Conservation (phyloP, 169 alveolate species). For the Cryptosporidium meleagridis region DNA sequence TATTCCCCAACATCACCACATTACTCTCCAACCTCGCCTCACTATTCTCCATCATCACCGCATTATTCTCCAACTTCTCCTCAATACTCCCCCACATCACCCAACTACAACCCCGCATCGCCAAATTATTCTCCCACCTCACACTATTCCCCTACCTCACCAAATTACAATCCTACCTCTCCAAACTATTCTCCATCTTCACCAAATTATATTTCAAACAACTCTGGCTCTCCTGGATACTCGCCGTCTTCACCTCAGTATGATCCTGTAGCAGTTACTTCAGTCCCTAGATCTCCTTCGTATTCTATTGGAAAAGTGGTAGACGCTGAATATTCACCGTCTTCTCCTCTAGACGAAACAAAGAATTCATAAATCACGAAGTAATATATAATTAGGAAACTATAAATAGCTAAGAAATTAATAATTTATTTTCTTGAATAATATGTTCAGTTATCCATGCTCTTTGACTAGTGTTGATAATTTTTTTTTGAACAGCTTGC, state of each 20-base stretch:
- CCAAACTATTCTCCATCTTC: slow-evolving; percentile 89
- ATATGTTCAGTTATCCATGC: slow-evolving; percentile 55
- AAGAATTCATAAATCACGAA: not conserved
- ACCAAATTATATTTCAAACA: slow-evolving; percentile 67
- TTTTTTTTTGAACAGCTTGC: slow-evolving; percentile 50
- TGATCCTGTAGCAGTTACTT: slow-evolving; percentile 86
- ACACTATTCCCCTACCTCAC: slow-evolving; percentile 79
- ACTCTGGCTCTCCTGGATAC: slow-evolving; percentile 78
- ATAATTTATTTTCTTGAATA: slow-evolving; percentile 24
- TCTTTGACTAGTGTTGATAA: slow-evolving; percentile 5
- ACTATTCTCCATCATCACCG: slow-evolving; percentile 83
- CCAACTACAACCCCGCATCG: slow-evolving; percentile 81
- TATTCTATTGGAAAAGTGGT: slow-evolving; percentile 42
- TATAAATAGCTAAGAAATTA: slow-evolving; percentile 22
- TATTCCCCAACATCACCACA: slow-evolving; percentile 89
- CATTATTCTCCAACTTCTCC: slow-evolving; percentile 90
- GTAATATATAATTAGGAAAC: not conserved
- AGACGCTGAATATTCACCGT: slow-evolving; percentile 71
- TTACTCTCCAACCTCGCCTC: slow-evolving; percentile 81
- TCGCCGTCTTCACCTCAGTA: slow-evolving; percentile 90
- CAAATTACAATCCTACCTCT: slow-evolving; percentile 86
- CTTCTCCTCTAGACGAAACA: slow-evolving; percentile 38
- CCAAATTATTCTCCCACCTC: slow-evolving; percentile 86
- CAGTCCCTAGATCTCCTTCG: slow-evolving; percentile 82
- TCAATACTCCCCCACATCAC: slow-evolving; percentile 92